These are phyloP conservation scores for Fennellomyces sp. DNA, from an alignment of 371 early-diverging fungal genomes.

Conservation along the genomic window DNA sequence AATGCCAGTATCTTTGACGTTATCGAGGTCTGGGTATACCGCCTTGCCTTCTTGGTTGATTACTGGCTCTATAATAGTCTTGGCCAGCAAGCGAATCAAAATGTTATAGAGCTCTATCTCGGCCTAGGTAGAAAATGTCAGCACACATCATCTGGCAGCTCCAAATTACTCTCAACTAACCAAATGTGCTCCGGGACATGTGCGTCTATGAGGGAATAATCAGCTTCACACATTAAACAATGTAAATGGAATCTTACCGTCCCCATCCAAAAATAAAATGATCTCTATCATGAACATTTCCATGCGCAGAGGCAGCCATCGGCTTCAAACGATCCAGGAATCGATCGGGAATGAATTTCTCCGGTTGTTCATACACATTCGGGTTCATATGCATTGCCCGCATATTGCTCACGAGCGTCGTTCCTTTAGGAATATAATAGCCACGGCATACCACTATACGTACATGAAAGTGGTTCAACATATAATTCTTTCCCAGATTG, in stretches of 20 bases:
- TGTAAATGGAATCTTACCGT: neutral
- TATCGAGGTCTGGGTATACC: neutral
- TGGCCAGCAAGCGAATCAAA: neutral
- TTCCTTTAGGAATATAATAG: slow-evolving; percentile 14
- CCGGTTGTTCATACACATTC: slow-evolving; percentile 5
- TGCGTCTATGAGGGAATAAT: neutral
- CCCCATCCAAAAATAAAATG: slow-evolving; percentile 18
- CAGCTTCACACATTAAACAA: neutral
- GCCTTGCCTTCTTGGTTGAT: neutral
- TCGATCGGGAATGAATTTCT: slow-evolving; percentile 15
- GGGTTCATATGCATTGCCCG: slow-evolving; percentile 9
- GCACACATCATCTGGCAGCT: neutral
- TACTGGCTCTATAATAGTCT: neutral
- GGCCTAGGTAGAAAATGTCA: neutral
- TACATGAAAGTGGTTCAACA: neutral
- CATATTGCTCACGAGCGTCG: slow-evolving; percentile 10
- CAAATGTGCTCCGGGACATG: neutral
- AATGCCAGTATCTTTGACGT: neutral
- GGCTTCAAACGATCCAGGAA: slow-evolving; percentile 12
- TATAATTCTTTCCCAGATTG: neutral
- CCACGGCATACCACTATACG: slow-evolving; percentile 10
- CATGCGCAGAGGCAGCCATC: neutral
- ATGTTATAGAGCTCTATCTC: neutral
- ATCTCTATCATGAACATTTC: slow-evolving; percentile 8
- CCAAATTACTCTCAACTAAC: neutral